Evolutionary conservation across 1,284 basidiomycete species (phyloP).

Genomic region (Puccinia triticina): DNA sequence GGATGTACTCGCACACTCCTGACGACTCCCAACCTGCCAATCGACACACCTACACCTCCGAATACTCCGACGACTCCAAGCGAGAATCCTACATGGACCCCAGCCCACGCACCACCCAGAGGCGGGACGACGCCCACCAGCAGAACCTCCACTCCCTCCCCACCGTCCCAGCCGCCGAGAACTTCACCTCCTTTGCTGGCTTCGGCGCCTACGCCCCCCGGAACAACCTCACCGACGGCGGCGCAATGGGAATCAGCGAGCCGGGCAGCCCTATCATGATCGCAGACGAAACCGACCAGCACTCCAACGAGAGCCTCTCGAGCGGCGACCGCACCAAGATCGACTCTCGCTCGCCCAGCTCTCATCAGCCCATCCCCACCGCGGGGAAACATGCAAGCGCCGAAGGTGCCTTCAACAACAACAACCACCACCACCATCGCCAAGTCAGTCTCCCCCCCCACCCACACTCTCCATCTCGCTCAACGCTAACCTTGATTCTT

Average conservation of each 20-base stretch:
- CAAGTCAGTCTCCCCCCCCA: constrained; percentile 51
- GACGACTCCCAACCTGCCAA: constrained; percentile 15
- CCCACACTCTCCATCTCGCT: constrained; percentile 47
- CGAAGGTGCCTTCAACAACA: constrained; percentile 47
- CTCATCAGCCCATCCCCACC: constrained; percentile 17
- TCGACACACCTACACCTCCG: constrained; percentile 44
- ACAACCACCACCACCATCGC: constrained; percentile 50
- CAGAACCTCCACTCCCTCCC: constrained; percentile 43
- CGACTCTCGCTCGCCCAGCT: constrained; percentile 52
- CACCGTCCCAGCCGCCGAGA: constrained; percentile 26
- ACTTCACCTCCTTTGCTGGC: constrained; percentile 36
- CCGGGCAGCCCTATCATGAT: constrained; percentile 51
- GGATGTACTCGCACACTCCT: constrained; percentile 20
- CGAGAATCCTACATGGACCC: constrained; percentile 46
- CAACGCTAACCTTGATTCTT: not conserved
- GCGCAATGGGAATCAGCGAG: constrained; percentile 35
- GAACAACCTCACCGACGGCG: constrained; percentile 9
- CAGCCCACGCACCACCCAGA: not conserved
- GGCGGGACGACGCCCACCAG: not conserved
- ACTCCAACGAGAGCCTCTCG: constrained; percentile 52
- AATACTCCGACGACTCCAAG: constrained; percentile 45
- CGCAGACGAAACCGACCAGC: constrained; percentile 46
- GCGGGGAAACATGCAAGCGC: constrained; percentile 7
- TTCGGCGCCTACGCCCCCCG: constrained; percentile 33
- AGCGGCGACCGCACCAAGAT: constrained; percentile 54